Percentiles rank a stretch among this genome's conserved stretches.
Conservation (phyloP, 2,329 filamentous ascomycete genomes). For the Cadophora gregata region DNA sequence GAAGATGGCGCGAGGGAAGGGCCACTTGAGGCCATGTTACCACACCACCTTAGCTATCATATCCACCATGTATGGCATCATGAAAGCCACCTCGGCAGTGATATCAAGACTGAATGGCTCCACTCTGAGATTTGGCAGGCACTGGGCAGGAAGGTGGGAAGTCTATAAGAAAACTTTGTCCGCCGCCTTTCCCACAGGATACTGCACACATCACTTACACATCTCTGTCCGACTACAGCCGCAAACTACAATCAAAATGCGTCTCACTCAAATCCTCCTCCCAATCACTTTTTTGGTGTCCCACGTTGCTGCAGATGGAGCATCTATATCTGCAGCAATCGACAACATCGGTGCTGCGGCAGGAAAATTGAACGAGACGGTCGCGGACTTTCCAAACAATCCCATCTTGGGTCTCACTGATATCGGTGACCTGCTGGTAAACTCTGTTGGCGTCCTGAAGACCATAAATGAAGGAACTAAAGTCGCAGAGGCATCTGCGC, state of each 20-base stretch:
- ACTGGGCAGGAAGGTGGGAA: not conserved
- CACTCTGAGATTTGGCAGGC: not conserved
- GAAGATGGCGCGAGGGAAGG: not conserved
- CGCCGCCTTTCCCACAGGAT: not conserved
- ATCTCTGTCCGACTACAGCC: not conserved
- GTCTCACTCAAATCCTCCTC: slow-evolving; percentile 27
- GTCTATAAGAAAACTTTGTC: not conserved
- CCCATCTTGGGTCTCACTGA: slow-evolving; percentile 27
- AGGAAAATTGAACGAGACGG: slow-evolving; percentile 31
- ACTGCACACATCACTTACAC: not conserved
- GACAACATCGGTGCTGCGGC: slow-evolving; percentile 33
- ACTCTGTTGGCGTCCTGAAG: not conserved
- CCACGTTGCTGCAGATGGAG: slow-evolving; percentile 36
- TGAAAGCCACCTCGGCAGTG: slow-evolving; percentile 9
- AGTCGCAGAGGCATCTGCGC: not conserved
- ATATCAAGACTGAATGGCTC: not conserved
- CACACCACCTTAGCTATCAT: not conserved
- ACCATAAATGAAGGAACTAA: slow-evolving; percentile 1
- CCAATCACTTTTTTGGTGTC: slow-evolving; percentile 27
- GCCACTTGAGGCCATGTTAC: not conserved
- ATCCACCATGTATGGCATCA: not conserved
- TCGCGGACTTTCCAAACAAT: slow-evolving; percentile 24
- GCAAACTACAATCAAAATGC: slow-evolving; percentile 27
- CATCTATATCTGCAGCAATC: slow-evolving; percentile 36
- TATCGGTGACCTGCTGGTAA: slow-evolving; percentile 46